Base-by-base conservation (phyloP, 768 basidiomycete species). In the Chalciporus chontae region DNA sequence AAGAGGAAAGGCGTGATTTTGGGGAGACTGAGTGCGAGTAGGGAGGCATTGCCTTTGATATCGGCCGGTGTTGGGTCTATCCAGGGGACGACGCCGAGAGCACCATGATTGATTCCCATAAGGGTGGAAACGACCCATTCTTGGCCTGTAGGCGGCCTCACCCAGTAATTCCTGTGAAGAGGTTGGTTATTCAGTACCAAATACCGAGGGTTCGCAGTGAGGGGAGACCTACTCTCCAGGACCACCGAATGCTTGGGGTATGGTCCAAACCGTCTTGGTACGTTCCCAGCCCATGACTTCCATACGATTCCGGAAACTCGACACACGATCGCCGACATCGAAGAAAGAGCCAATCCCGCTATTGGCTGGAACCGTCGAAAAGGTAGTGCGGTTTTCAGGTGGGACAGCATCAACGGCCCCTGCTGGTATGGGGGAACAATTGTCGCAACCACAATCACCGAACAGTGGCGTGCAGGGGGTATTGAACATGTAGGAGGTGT, bases 221-320 rank as follows among this genome's bases (percentile, higher is more conserved):
- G n/a, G 9, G 3, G 27, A 0, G 4, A 66, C 73, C 60, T 41
- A 74, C 70, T 63, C 59, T 21, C 59, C 62, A 3, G 60, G 13
- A 17, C 76, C 77, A 31, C 86, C 85, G 54, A 90, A 90, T 1
- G 77, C 87, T 64, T 90, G 88, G 2, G 87, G 84, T 0, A 90
- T 87, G 5, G 81, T 79, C 89, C 89, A 91, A 3, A 88, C 74
- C 2, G 81, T 73, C 59, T 86, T 83, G 8, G 76, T 79, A 15
- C 79, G 70, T 52, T 82, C 83, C 81, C 85, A 85, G 4, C 84
- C 85, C 40, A 81, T 74, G 43, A 74, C 71, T 57, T 78, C 72
- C 21, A 84, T 66, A 10, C 86, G 73, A 40, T 80, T 68, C 26
- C 67, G 64, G 67, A 81, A 88, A 52, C 82, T 74, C 46, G 86